Percentiles rank a stretch among this genome's conserved stretches.
These are phyloP conservation scores for Cercospora nicotianae DNA, from an alignment of 2,329 filamentous ascomycete species.

Conservation along the genomic window DNA sequence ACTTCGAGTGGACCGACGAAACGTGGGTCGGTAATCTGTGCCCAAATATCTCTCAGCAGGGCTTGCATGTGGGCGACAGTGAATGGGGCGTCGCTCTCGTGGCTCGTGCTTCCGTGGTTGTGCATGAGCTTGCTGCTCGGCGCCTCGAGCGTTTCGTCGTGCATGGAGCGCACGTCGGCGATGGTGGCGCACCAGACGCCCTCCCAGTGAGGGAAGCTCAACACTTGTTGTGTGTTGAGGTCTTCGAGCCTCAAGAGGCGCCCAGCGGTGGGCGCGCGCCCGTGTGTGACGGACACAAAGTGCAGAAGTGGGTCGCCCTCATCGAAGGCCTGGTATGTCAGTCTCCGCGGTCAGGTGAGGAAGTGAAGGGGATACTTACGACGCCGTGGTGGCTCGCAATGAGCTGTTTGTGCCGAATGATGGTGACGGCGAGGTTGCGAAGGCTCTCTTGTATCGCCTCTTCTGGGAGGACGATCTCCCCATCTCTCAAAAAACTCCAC, in stretches of 20 bases:
- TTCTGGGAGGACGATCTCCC: not conserved
- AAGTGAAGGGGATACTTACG: not conserved
- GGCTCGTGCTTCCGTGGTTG: not conserved
- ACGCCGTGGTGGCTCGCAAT: not conserved
- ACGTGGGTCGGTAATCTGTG: not conserved
- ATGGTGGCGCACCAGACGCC: not conserved
- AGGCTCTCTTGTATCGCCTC: not conserved
- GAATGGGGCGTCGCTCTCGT: not conserved
- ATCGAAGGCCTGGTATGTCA: not conserved
- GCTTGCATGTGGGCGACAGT: not conserved
- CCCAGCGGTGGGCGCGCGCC: not conserved
- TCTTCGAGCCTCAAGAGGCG: not conserved
- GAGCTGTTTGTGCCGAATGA: conserved; percentile 6
- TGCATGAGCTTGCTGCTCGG: not conserved
- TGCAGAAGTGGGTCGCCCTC: conserved; percentile 1
- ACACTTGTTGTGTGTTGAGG: not conserved
- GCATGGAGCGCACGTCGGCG: not conserved
- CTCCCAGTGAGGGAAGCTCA: conserved; percentile 2
- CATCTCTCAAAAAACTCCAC: not conserved
- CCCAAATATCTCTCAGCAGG: not conserved
- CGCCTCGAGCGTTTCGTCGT: not conserved
- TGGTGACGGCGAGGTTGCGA: not conserved
- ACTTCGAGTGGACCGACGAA: conserved; percentile 3
- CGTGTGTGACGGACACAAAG: conserved; percentile 1
- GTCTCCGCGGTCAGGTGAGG: not conserved